These are phyloP conservation scores for Cutaneotrichosporon spelunceum DNA, from an alignment of 1,284 basidiomycete species.

Conservation along the genomic window DNA sequence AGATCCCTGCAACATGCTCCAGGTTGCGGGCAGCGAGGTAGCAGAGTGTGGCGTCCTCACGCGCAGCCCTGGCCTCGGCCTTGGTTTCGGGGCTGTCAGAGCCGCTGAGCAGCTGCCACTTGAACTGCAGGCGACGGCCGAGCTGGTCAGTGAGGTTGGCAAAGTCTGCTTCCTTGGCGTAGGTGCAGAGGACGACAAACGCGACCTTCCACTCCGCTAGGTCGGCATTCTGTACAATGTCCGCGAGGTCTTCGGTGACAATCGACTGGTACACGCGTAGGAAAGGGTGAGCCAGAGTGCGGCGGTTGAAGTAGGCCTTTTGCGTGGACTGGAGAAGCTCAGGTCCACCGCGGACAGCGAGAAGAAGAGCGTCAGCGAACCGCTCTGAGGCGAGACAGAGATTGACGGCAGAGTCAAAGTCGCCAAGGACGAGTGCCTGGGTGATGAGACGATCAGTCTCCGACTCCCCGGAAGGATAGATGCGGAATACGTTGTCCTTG, in stretches of 20 bases:
- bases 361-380: slow-evolving; percentile 89
- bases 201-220: slow-evolving; percentile 94
- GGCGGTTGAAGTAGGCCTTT: slow-evolving; percentile 86
- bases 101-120: slow-evolving; percentile 61
- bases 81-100: slow-evolving; percentile 55
- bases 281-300: slow-evolving; percentile 75
- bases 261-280: slow-evolving; percentile 94
- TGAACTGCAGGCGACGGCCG: slow-evolving; percentile 83
- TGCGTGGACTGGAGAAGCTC: slow-evolving; percentile 88
- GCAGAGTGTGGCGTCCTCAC: slow-evolving; percentile 88
- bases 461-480: slow-evolving; percentile 83
- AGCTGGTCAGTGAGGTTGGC: slow-evolving; percentile 82
- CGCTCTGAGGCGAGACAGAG: slow-evolving; percentile 85
- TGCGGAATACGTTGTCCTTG: slow-evolving; percentile 73
- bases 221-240: slow-evolving; percentile 95
- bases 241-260: slow-evolving; percentile 84
- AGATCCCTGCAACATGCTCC: slow-evolving; percentile 85
- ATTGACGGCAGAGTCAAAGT: slow-evolving; percentile 88
- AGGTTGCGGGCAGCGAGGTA: slow-evolving; percentile 86
- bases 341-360: slow-evolving; percentile 85
- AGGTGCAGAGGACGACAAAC: slow-evolving; percentile 95
- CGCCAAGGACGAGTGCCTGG: slow-evolving; percentile 87
- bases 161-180: slow-evolving; percentile 82
- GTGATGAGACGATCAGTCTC: slow-evolving; percentile 87
- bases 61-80: slow-evolving; percentile 58